These are phyloP conservation scores for Kwoniella shivajii DNA, from an alignment of 1,284 basidiomycete species.

Conservation along the genomic window DNA sequence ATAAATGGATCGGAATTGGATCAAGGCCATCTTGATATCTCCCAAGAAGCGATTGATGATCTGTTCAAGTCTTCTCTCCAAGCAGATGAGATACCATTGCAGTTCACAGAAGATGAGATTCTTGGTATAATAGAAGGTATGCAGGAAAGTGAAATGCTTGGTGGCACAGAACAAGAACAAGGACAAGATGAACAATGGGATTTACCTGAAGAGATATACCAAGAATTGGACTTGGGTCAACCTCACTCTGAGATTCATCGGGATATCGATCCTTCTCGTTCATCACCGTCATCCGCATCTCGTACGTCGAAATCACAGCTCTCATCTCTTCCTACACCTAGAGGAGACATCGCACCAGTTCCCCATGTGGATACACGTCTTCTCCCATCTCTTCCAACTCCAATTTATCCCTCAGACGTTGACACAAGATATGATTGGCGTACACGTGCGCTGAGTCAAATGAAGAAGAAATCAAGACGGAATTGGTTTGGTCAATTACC, in stretches of 20 bases:
- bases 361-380: not conserved
- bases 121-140: not conserved
- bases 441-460: not conserved
- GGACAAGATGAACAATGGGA: not conserved
- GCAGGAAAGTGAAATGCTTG: not conserved
- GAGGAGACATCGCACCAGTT: not conserved
- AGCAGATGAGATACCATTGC: not conserved
- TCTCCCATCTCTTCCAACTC: conserved; percentile 25
- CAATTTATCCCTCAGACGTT: conserved; percentile 29
- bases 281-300: not conserved
- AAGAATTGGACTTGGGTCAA: not conserved
- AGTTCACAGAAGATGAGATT: not conserved
- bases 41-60: conserved; percentile 2
- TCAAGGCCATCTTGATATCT: conserved; percentile 5
- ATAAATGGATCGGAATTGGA: conserved; percentile 1
- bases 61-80: not conserved
- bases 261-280: not conserved
- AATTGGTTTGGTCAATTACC: conserved; percentile 31
- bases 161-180: not conserved
- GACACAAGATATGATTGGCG: conserved; percentile 47
- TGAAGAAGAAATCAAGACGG: conserved; percentile 1
- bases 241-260: not conserved
- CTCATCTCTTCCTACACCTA: not conserved
- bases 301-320: not conserved
- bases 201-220: not conserved